Evolutionary conservation across 1,284 basidiomycete genomes (phyloP).

Genomic region (Ganoderma sp.): DNA sequence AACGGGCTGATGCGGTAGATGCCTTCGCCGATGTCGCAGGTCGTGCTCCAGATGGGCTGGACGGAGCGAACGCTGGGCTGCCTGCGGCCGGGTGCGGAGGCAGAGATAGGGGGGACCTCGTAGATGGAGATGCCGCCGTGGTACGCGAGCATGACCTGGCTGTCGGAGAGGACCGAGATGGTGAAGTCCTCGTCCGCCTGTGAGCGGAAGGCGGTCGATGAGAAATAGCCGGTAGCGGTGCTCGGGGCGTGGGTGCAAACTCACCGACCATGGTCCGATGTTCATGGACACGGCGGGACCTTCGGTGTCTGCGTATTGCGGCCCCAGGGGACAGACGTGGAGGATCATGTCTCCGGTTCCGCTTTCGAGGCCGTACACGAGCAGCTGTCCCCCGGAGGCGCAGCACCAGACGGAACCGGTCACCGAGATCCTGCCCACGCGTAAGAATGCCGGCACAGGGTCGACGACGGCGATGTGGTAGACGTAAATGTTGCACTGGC

Average conservation of each 20-base stretch:
- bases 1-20: conserved; percentile 31
- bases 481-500: conserved; percentile 33
- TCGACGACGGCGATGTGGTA: conserved; percentile 28
- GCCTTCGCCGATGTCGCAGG: conserved; percentile 31
- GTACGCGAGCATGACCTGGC: conserved; percentile 30
- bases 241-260: conserved; percentile 2
- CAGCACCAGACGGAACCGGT: conserved; percentile 32
- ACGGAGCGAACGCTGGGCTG: conserved; percentile 10
- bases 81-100: neutral
- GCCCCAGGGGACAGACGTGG: conserved; percentile 24
- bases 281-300: conserved; percentile 25
- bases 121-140: conserved; percentile 29
- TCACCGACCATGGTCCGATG: conserved; percentile 32
- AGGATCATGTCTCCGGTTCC: conserved; percentile 29
- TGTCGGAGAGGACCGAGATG: conserved; percentile 29
- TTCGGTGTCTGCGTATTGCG: conserved; percentile 6
- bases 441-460: conserved; percentile 24
- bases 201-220: neutral
- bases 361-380: conserved; percentile 31
- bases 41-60: conserved; percentile 26
- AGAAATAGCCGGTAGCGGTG: neutral
- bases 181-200: conserved; percentile 33
- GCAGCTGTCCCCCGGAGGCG: conserved; percentile 24
- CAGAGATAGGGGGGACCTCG: conserved; percentile 22
- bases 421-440: conserved; percentile 27